Base-by-base conservation (phyloP, 257 asterid species). In the Solanum sejunctum region DNA sequence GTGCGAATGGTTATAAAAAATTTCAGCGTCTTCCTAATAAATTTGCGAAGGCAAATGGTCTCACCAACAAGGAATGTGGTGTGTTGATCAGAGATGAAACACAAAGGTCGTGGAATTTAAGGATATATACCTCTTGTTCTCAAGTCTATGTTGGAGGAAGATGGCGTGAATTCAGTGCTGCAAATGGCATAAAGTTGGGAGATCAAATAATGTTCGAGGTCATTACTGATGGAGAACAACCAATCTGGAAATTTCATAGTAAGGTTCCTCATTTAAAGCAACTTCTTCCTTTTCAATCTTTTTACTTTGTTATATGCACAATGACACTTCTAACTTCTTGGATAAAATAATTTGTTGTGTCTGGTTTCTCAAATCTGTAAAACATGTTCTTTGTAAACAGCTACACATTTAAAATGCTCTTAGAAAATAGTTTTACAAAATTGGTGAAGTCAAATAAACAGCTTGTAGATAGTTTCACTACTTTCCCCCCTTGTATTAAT, bases 61-160 rank as follows among this genome's bases (percentile, higher is more conserved):
- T 51, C 47, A 23, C 7, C 63, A 51, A 77, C 82, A 77, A 51
- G 21, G n/a, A n/a, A 2, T 36, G 86, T 58, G 67, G 36, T 61
- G 13, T 72, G 32, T 56, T 41, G 5, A 45, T 47, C 12, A 49
- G 36, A 51, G 70, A 80, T 36, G 84, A 66, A 21, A 39, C 32
- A 20, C 80, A 51, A 32, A 85, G 83, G 79, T 57, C 67, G 21
- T 86, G 88, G 88, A 77, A 51, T 77, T 77, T 77, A 49, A 77
- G 41, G 61, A 17, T 77, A 49, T 49, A 51, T 51, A 75, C 82
- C 61, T 75, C 60, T 23, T 23, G 61, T 49, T 49, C 82, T 77
- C 43, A 51, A 1, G 61, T 77, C 63, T 23, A 77, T 77, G 2
- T 77, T 15, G 82, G 82, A 15, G 82, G 63, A 47, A 23, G 45